These are phyloP conservation scores for Orychophragmus violaceus DNA, from an alignment of 345 rosid genomes.

Conservation along the genomic window DNA sequence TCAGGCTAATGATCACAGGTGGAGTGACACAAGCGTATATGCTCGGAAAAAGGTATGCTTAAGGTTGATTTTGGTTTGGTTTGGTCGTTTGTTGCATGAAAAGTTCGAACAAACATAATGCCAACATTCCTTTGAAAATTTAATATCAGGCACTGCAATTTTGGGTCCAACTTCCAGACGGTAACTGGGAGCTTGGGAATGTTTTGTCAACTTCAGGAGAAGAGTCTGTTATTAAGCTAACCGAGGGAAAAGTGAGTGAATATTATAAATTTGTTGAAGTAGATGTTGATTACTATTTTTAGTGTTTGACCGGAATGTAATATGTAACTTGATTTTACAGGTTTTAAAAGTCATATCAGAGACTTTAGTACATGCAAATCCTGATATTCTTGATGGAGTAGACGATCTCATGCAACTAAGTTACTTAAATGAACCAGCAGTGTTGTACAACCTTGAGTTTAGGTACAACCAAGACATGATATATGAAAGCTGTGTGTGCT, in stretches of 20 bases:
- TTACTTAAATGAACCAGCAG: slow-evolving; percentile 88
- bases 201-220: slow-evolving; percentile 62
- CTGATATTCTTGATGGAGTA: slow-evolving; percentile 74
- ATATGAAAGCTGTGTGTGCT: slow-evolving; percentile 54
- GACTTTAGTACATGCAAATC: slow-evolving; percentile 78
- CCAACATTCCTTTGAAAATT: background rate
- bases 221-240: slow-evolving; percentile 48
- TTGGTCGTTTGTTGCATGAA: background rate
- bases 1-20: slow-evolving; percentile 41
- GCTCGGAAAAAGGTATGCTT: slow-evolving; percentile 61
- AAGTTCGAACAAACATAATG: no score
- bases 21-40: slow-evolving; percentile 71
- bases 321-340: slow-evolving; percentile 29
- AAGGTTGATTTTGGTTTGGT: background rate
- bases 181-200: no score
- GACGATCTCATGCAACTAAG: slow-evolving; percentile 84
- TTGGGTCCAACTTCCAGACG: slow-evolving; percentile 58
- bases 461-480: slow-evolving; percentile 66
- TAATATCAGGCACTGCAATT: slow-evolving; percentile 49
- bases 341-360: slow-evolving; percentile 54
- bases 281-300: background rate
- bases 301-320: background rate
- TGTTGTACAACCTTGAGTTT: slow-evolving; percentile 71
- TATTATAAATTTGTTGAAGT: background rate
- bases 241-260: slow-evolving; percentile 63